phyloP scores from a whole-genome alignment of 495 filamentous ascomycete species.

The Rhypophila decipiens region DNA sequence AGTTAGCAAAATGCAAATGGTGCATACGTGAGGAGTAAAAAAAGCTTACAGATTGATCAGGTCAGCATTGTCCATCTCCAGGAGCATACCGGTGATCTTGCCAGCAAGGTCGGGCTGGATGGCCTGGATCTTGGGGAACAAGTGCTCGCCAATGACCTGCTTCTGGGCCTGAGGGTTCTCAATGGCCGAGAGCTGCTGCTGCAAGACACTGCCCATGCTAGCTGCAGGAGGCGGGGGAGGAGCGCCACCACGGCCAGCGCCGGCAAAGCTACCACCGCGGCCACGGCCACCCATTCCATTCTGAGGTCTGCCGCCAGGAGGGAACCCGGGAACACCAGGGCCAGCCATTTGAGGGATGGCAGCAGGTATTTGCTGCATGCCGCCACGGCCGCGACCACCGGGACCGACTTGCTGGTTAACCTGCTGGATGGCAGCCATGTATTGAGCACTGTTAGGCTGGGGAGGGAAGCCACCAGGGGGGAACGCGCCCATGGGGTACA shows the following conservation, averaged over 20 bases:
- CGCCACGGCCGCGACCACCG: slow-evolving; percentile 62
- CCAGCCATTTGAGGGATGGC: slow-evolving; percentile 52
- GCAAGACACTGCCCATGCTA: slow-evolving; percentile 36
- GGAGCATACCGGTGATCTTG: slow-evolving; percentile 99
- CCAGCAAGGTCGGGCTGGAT: slow-evolving; percentile 92
- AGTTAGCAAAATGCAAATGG: slow-evolving; percentile 18
- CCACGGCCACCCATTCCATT: slow-evolving; percentile 37
- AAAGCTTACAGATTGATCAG: slow-evolving; percentile 94
- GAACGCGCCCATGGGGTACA: slow-evolving; percentile 74
- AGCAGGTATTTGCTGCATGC: slow-evolving; percentile 63
- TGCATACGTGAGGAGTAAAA: slow-evolving; percentile 25
- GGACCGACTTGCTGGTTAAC: slow-evolving; percentile 55
- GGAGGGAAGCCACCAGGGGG: slow-evolving; percentile 52
- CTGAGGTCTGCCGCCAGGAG: slow-evolving; percentile 43
- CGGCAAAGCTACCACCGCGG: slow-evolving; percentile 23
- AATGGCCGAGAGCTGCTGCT: slow-evolving; percentile 42
- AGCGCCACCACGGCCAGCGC: slow-evolving; percentile 52
- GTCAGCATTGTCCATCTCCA: slow-evolving; percentile 98
- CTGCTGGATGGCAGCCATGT: slow-evolving; percentile 61
- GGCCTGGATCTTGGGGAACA: slow-evolving; percentile 95
- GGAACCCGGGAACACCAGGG: slow-evolving; percentile 60
- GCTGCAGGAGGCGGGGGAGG: slow-evolving; percentile 24
- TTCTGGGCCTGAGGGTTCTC: slow-evolving; percentile 74
- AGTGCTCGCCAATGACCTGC: slow-evolving; percentile 92
- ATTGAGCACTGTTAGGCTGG: slow-evolving; percentile 45